Evolutionary conservation across 805 yeast species (phyloP), one percentile per base, ranked within the genome.

Genomic region (Saturnispora dispora): DNA sequence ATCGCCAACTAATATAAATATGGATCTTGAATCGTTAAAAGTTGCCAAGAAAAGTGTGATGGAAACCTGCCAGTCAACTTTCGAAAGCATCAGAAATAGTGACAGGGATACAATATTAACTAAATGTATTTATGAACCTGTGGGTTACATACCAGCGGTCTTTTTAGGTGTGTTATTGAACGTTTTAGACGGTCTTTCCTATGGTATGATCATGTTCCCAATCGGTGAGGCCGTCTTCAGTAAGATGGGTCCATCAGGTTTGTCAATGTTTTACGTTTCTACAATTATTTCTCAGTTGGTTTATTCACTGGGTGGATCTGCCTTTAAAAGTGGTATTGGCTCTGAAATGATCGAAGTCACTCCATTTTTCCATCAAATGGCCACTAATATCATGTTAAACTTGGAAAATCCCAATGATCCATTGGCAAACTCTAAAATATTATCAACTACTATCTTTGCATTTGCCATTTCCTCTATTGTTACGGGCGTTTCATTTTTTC

Each of bases 261-360:
- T 93, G 41, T 85, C 97, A 1, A 86, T 93, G 93, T 93, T 93
- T 66, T 93, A 93, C 67, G 79, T 91, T 40, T 86, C 96, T 4
- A 86, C 96, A 32, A 77, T 93, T n/a, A 77, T 91, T 0, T 85
- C 96, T 0, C 99, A 93, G 65, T 69, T 89, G 56, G 86, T 88
- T 5, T 90, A 79, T 63, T 89, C 97, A 0, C 67, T 87, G 23
- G 99, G 99, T 15, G 95, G 95, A 1, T 87, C 96, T 15, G 85
- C 87, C 8, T 91, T 93, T 70, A 81, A 80, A 55, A 77, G 89
- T 2, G 96, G 95, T n/a, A 81, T 91, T 43, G 99, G 99, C 1
- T 86, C 96, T 3, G 98, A 93, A 69, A 93, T 93, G 99, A 93
- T 93, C 57, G 99, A 93, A 66, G 88, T 93, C n/a, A 95, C 96